These are phyloP conservation scores for Acanthamoeba rhysodes DNA, from an alignment of 208 protist species.

Conservation along the genomic window DNA sequence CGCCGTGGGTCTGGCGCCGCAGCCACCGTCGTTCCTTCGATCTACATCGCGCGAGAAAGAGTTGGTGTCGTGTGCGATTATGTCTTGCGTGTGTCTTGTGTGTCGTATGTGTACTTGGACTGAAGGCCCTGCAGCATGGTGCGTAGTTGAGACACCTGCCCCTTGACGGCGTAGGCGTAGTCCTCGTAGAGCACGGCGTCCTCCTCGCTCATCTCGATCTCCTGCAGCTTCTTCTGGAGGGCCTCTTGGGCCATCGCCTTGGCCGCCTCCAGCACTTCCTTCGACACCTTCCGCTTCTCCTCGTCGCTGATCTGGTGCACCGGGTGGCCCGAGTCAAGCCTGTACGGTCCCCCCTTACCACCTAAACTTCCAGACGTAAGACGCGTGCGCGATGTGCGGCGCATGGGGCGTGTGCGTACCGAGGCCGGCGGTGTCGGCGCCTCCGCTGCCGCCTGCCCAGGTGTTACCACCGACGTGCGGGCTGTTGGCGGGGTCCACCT, in stretches of 20 bases:
- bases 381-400: neutral
- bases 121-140: conserved; percentile 91
- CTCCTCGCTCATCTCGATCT: conserved; percentile 79
- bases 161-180: conserved; percentile 71
- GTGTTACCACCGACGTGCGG: conserved; percentile 95
- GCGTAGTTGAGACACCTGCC: conserved; percentile 87
- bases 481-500: conserved; percentile 91
- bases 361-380: conserved; percentile 80
- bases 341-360: conserved; percentile 93
- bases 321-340: conserved; percentile 92
- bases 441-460: conserved; percentile 92
- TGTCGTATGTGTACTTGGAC: conserved; percentile 86
- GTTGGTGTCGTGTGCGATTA: conserved; percentile 77
- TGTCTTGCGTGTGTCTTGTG: conserved; percentile 86
- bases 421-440: conserved; percentile 80
- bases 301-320: conserved; percentile 94
- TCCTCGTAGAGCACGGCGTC: conserved; percentile 77
- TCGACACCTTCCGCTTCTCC: conserved; percentile 93
- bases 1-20: conserved; percentile 57
- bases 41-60: neutral
- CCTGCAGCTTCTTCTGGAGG: conserved; percentile 75
- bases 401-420: neutral
- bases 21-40: conserved; percentile 90
- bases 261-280: conserved; percentile 79
- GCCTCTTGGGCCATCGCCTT: conserved; percentile 79